Base-by-base conservation (phyloP, 2,329 filamentous ascomycete species). In the Pyrenophora graminea region DNA sequence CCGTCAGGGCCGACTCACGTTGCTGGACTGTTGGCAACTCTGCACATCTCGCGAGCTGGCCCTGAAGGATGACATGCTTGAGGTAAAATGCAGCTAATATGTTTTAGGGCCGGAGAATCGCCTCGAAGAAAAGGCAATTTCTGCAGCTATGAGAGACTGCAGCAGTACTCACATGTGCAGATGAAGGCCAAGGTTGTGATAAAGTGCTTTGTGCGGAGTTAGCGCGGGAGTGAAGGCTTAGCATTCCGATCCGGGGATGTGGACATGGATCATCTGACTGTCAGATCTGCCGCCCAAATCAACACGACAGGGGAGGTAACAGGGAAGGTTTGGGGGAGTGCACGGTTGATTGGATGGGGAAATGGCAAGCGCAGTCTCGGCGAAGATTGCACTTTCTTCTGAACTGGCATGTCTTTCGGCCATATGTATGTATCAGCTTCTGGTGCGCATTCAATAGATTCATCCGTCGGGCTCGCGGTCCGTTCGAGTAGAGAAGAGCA, bases 381-480 rank as follows among this genome's bases (percentile, higher is more conserved):
- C 46, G 62, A 42, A 48, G 62, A 67, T 67, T 62, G 46, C 60
- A 64, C 56, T 63, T 70, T 61, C 39, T 63, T 64, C 55, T 38
- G 52, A 48, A 18, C 48, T 42, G 38, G 34, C 39, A 27, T 46
- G 39, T 42, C 55, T 45, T 53, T 56, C 62, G 53, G 57, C 50
- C 48, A 50, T 39, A 37, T 34, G 31, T 45, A 37, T 40, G 31
- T 45, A 37, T 40, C 48, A 51, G 53, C 60, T 52, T 55, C 42
- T 64, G 46, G 41, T 34, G 40, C 21, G 37, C 34, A 45, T 36
- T 31, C 23, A 37, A 39, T 39, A 34, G 30, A 63, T 63, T 69
- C 57, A 67, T 48, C 65, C 64, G 65, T 56, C 68, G 67, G 68
- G 44, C 58, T 64, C 39, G 50, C 68, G 67, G 67, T 65, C 68